These are phyloP conservation scores for Candida ortonii DNA, from an alignment of 805 yeast genomes.

Conservation along the genomic window DNA sequence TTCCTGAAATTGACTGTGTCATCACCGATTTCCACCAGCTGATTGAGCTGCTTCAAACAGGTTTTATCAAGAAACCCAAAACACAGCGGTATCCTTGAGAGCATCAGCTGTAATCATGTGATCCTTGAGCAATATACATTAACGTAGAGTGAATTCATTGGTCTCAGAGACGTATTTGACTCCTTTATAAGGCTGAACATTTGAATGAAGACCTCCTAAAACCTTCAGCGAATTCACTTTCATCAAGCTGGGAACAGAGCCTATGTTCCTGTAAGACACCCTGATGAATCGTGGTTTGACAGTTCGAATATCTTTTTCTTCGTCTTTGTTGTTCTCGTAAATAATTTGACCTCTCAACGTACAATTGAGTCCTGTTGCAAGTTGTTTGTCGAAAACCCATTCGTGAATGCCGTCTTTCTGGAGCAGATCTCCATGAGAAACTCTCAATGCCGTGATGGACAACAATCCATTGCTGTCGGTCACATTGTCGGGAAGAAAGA, in stretches of 20 bases:
- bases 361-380: constrained; percentile 65
- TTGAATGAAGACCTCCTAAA: constrained; percentile 51
- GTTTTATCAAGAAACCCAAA: constrained; percentile 28
- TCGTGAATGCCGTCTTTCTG: constrained; percentile 51
- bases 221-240: constrained; percentile 65
- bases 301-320: constrained; percentile 5
- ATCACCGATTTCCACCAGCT: constrained; percentile 39
- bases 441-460: constrained; percentile 53
- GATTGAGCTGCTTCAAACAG: constrained; percentile 34
- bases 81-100: constrained; percentile 1
- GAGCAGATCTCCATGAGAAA: constrained; percentile 76
- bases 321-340: constrained; percentile 8
- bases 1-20: constrained; percentile 35
- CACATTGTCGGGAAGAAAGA: constrained; percentile 26
- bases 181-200: constrained; percentile 82
- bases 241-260: constrained; percentile 72
- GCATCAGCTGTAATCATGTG: too few relatives aligned
- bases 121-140: too few relatives aligned
- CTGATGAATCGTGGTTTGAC: constrained; percentile 42
- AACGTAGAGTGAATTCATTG: constrained; percentile 53
- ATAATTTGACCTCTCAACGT: constrained; percentile 54
- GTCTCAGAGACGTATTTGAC: constrained; percentile 74
- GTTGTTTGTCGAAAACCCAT: constrained; percentile 64
- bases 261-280: constrained; percentile 57
- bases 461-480: constrained; percentile 24